A percentile compares a stretch with the other conserved stretches of the same genome.
phyloP scores from a whole-genome alignment of 768 basidiomycete genomes.

The Suillus clintonianus region DNA sequence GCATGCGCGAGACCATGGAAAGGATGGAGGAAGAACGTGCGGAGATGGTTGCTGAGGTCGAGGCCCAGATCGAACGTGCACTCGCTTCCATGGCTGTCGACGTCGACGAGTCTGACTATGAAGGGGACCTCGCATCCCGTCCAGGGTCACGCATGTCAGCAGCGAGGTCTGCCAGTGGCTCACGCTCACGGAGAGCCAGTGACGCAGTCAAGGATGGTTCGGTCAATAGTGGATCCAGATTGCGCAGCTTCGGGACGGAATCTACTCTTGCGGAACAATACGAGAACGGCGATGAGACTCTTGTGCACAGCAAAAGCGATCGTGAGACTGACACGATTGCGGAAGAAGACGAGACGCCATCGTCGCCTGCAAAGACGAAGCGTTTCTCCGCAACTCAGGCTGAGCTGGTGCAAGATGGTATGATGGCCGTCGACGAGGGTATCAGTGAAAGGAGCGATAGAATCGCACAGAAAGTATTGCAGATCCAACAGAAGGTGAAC shows the following conservation, averaged over 20 bases:
- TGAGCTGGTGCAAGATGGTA: conserved; percentile 70
- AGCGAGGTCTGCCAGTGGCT: conserved; percentile 45
- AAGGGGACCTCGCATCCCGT: conserved; percentile 54
- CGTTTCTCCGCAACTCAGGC: conserved; percentile 74
- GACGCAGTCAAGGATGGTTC: conserved; percentile 51
- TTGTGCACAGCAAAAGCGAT: conserved; percentile 37
- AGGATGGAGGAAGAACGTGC: conserved; percentile 85
- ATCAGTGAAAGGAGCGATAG: conserved; percentile 84
- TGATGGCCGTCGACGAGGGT: conserved; percentile 84
- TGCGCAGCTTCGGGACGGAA: conserved; percentile 78
- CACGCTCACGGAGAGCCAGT: conserved; percentile 61
- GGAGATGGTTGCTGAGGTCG: conserved; percentile 91
- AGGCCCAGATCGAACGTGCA: conserved; percentile 87
- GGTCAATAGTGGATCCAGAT: conserved; percentile 31
- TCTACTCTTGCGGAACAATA: conserved; percentile 76
- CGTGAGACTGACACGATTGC: conserved; percentile 54
- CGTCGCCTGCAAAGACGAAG: conserved; percentile 59
- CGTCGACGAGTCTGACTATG: conserved; percentile 72
- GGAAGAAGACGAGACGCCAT: conserved; percentile 54
- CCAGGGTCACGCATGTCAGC: conserved; percentile 68
- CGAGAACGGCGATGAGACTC: conserved; percentile 44
- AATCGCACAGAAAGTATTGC: conserved; percentile 84
- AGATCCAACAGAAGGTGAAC: conserved; percentile 88
- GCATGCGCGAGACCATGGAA: conserved; percentile 85
- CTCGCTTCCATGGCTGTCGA: conserved; percentile 84